Conservation (phyloP, 2,329 filamentous ascomycete genomes). For the Saccharata proteae region DNA sequence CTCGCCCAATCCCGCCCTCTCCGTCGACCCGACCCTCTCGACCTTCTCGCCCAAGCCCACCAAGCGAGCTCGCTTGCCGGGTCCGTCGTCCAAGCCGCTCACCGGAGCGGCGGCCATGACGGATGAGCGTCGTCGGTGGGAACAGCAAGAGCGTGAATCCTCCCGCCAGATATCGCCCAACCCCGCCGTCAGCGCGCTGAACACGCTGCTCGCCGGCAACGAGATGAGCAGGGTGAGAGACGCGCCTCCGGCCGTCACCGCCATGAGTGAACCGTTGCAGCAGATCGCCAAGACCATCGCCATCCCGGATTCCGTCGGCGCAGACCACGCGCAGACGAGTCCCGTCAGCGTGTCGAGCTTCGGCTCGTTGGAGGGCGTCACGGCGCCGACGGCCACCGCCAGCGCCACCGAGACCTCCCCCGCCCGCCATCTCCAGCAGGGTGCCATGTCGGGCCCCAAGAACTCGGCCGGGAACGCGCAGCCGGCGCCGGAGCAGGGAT, state of each 20-base stretch:
- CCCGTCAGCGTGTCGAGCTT: slow-evolving; percentile 43
- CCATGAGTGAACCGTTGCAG: slow-evolving; percentile 37
- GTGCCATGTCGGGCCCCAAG: slow-evolving; percentile 32
- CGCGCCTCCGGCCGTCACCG: slow-evolving; percentile 27
- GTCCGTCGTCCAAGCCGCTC: slow-evolving; percentile 31
- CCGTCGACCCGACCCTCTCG: no score
- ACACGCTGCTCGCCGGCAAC: slow-evolving; percentile 29
- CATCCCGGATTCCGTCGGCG: slow-evolving; percentile 33
- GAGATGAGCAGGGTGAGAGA: slow-evolving; percentile 32
- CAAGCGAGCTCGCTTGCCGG: no score
- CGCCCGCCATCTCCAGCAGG: slow-evolving; percentile 33
- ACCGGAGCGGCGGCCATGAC: slow-evolving; percentile 37
- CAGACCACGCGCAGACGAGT: slow-evolving; percentile 38
- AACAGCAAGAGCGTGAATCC: slow-evolving; percentile 18
- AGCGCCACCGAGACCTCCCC: slow-evolving; percentile 36
- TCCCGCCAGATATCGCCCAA: slow-evolving; percentile 37
- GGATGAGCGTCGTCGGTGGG: slow-evolving; percentile 33
- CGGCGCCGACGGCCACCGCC: slow-evolving; percentile 32
- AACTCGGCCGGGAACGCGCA: slow-evolving; percentile 11
- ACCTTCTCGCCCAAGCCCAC: no score
- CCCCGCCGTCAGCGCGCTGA: slow-evolving; percentile 31
- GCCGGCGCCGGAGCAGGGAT: slow-evolving; percentile 18
- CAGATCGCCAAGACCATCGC: slow-evolving; percentile 36
- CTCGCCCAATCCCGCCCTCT: no score
- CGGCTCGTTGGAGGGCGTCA: slow-evolving; percentile 37